Evolutionary conservation across 352 stramenopile genomes (phyloP).

Genomic region (Globisporangium okanoganense): DNA sequence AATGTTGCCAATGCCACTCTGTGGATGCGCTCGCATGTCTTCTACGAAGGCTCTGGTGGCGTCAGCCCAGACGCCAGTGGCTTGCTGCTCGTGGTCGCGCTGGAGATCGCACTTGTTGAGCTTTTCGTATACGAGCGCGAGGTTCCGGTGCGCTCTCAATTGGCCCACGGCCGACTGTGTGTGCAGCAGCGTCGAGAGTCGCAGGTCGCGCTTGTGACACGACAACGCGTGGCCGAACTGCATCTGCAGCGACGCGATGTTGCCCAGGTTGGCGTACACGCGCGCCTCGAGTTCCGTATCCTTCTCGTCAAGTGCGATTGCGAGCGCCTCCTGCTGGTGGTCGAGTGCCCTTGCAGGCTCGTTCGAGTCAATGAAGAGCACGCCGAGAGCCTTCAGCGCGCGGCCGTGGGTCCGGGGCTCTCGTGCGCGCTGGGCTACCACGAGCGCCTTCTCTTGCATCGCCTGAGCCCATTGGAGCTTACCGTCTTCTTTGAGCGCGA

Average conservation of each 20-base stretch:
- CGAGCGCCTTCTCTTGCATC: constrained; percentile 51
- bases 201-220: constrained; percentile 61
- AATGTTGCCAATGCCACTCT: constrained; percentile 55
- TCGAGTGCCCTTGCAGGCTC: constrained; percentile 41
- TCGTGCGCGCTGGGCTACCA: constrained; percentile 31
- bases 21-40: constrained; percentile 43
- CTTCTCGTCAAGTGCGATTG: constrained; percentile 36
- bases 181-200: constrained; percentile 30
- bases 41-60: constrained; percentile 25
- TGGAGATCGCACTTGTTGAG: constrained; percentile 40
- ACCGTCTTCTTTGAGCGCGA: constrained; percentile 61
- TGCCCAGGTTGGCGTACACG: constrained; percentile 77
- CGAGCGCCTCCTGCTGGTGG: constrained; percentile 61
- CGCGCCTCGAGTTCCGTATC: constrained; percentile 68
- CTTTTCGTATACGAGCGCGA: constrained; percentile 60
- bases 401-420: constrained; percentile 45
- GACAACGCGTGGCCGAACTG: constrained; percentile 57
- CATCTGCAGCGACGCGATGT: constrained; percentile 46
- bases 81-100: constrained; percentile 35
- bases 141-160: constrained; percentile 60
- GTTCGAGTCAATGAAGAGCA: constrained; percentile 48
- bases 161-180: constrained; percentile 51
- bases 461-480: constrained; percentile 29
- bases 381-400: constrained; percentile 59
- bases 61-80: constrained; percentile 10